Evolutionary conservation across 2,329 filamentous ascomycete species (phyloP).

Genomic region (Sphaerostilbella broomeana): DNA sequence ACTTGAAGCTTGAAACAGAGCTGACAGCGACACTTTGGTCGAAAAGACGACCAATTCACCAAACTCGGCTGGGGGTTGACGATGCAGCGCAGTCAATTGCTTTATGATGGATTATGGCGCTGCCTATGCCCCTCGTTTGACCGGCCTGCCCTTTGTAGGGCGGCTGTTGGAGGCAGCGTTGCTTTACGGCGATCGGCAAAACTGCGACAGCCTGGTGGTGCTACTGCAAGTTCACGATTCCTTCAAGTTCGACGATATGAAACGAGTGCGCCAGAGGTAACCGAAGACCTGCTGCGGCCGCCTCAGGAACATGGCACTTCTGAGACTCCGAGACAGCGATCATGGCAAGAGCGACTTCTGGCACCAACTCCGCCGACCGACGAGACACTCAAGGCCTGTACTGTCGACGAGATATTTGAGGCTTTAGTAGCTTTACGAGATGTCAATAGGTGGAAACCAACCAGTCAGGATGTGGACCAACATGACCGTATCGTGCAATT

Average conservation of each 20-base stretch:
- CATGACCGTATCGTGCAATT: constrained; percentile 32
- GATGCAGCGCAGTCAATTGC: constrained; percentile 29
- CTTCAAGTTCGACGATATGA: constrained; percentile 17
- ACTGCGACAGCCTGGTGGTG: constrained; percentile 11
- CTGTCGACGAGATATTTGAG: constrained; percentile 21
- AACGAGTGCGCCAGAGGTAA: too few species aligned
- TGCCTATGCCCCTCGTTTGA: constrained; percentile 55
- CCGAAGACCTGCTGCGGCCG: too few species aligned
- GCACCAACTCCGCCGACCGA: constrained; percentile 16
- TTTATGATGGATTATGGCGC: constrained; percentile 56
- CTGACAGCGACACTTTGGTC: neutral
- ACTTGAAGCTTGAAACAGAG: neutral
- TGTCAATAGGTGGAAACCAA: constrained; percentile 14
- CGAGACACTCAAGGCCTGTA: constrained; percentile 13
- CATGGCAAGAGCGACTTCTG: constrained; percentile 17
- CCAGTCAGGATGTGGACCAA: constrained; percentile 18
- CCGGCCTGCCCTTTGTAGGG: constrained; percentile 28
- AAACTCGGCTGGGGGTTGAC: neutral
- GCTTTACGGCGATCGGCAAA: constrained; percentile 5
- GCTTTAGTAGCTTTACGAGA: constrained; percentile 25
- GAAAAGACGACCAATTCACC: neutral
- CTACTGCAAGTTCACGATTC: constrained; percentile 3
- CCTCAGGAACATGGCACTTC: too few species aligned
- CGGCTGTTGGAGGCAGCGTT: constrained; percentile 20
- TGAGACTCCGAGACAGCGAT: neutral